Evolutionary conservation across 2,329 filamentous ascomycete species (phyloP).

Genomic region (Aspergillus unguis): DNA sequence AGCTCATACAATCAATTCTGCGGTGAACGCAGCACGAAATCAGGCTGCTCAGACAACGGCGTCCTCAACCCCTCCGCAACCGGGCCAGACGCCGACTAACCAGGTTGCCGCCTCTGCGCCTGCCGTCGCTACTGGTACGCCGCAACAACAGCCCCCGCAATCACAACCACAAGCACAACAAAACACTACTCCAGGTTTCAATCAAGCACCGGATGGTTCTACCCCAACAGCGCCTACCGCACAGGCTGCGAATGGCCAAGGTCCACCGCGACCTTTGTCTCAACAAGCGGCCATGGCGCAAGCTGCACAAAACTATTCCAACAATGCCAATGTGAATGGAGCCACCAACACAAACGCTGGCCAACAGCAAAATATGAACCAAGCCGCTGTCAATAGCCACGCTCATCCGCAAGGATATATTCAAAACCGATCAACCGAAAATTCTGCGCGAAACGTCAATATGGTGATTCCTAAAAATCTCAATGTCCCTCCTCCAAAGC

Average conservation of each 20-base stretch:
- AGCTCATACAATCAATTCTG: constrained; percentile 49
- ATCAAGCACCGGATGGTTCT: constrained; percentile 31
- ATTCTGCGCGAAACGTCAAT: constrained; percentile 53
- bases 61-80: constrained; percentile 36
- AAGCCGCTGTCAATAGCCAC: constrained; percentile 34
- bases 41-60: constrained; percentile 38
- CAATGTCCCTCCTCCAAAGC: constrained; percentile 66
- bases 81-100: constrained; percentile 29
- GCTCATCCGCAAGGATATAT: constrained; percentile 43
- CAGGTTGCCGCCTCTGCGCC: constrained; percentile 27
- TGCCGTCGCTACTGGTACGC: constrained; percentile 20
- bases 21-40: constrained; percentile 44
- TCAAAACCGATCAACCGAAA: constrained; percentile 39
- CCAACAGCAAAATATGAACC: constrained; percentile 28
- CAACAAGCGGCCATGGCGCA: constrained; percentile 47
- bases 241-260: constrained; percentile 31
- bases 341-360: constrained; percentile 15
- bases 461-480: constrained; percentile 82
- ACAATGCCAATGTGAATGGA: constrained; percentile 26
- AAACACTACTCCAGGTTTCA: constrained; percentile 27
- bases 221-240: constrained; percentile 31
- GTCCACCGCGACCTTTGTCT: constrained; percentile 42
- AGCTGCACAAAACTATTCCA: constrained; percentile 44
- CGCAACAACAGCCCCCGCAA: constrained; percentile 16
- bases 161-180: constrained; percentile 27